Evolutionary conservation across 345 rosid genomes (phyloP), one percentile per base, ranked within the genome.

Genomic region (Rhizophora mangle): DNA sequence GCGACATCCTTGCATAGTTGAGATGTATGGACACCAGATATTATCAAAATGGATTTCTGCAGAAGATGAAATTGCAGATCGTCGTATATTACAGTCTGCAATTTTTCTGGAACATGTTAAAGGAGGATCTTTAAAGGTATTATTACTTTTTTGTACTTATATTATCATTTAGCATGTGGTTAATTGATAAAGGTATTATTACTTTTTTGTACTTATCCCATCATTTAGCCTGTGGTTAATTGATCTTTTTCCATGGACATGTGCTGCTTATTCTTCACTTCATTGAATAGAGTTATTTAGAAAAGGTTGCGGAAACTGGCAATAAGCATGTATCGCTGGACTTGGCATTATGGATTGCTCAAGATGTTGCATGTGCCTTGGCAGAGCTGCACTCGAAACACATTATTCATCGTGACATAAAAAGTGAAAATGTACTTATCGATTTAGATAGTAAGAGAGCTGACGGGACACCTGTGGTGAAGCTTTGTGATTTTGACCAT

Each of bases 401-500:
- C 68, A 83, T 95, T 43, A 90, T 95, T 72, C 99, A 95, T 78
- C 97, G 98, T 16, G 99, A 95, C 80, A 80, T 95, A 56, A 95
- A 92, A 80, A 95, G 99, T 75, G 98, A 92, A 79, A 95, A 95
- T 47, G 75, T 95, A 68, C 73, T 95, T 91, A 84, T 95, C 64
- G 96, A 95, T 84, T 72, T 92, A 58, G 90, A 88, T 67, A 55
- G 49, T 27, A 80, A 82, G 75, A 81, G 79, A 66, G 76, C 80
- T 72, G 87, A 86, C 32, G 87, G 88, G 64, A 80, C 77, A 39
- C 94, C 92, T 55, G 19, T 80, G 4, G 94, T 89, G 74, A 95
- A 95, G 80, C 96, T 95, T 49, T 88, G 99, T 65, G 99, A 95
- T 79, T 95, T 95, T 70, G 99, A 95, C 71, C 83, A 91, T 81